Base-by-base conservation (phyloP, 768 basidiomycete species). In the Saitozyma podzolica region DNA sequence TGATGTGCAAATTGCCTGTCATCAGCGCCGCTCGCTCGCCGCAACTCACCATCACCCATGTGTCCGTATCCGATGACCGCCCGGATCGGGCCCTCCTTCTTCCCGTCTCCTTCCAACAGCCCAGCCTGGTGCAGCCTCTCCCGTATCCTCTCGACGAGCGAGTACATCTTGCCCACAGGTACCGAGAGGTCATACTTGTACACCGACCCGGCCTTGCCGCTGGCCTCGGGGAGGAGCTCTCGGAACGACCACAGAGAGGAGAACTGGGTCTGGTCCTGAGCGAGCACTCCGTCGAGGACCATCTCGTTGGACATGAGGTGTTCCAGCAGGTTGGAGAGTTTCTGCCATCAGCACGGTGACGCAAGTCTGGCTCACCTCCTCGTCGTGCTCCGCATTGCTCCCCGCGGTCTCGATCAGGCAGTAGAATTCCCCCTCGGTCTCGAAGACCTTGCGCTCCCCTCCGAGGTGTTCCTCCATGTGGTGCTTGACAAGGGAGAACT, bases 161-260 rank as follows among this genome's bases (percentile, higher is more conserved):
- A 84, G 80, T 97, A 88, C 84, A 98, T 97, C 64, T 86, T 85
- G 17, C 86, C 84, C 5, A 93, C 83, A 7, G 94, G 94, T 13
- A 98, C 86, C 10, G 91, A 92, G 50, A 99, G 85, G 72, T 96
- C 93, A 75, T 98, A 99, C 81, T 99, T 99, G 83, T 97, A 98
- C 7, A 88, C 87, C 69, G 63, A 59, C 49, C 96, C 96, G 77
- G 91, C 88, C 76, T 97, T 97, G 45, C 90, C 89, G 5, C 90
- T 85, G 6, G 92, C 90, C 78, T 99, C 96, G 1, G 96, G 86
- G 29, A 98, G 84, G 14, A 90, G 88, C 81, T 99, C 96, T 37
- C 95, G 88, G 17, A 97, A 82, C 0, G 87, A 86, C 96, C 96
- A 98, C 1, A 99, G 80, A 0, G 89, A 88, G 0, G 88, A 85